Conservation (phyloP, 2,329 filamentous ascomycete genomes). For the Cytospora paraplurivora region DNA sequence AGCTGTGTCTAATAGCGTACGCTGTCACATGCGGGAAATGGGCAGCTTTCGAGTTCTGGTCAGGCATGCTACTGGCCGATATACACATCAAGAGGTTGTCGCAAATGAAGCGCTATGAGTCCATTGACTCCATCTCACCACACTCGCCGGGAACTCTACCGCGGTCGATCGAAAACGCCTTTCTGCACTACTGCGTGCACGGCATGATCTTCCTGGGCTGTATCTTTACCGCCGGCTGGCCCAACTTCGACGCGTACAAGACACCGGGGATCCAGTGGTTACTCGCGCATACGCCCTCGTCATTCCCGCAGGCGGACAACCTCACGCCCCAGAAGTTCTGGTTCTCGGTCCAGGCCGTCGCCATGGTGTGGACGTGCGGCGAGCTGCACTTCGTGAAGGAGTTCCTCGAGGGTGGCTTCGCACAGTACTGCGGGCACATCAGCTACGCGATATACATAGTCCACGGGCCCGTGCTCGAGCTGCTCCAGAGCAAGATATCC, state of each 20-base stretch:
- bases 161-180: conserved; percentile 23
- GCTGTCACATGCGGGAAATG: conserved; percentile 43
- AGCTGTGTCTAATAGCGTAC: conserved; percentile 41
- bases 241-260: conserved; percentile 39
- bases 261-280: conserved; percentile 40
- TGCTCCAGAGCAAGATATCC: conserved; percentile 38
- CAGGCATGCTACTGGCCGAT: conserved; percentile 50
- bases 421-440: conserved; percentile 59
- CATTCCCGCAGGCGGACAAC: conserved; percentile 38
- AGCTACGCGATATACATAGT: conserved; percentile 61
- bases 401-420: conserved; percentile 49
- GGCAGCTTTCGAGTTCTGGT: conserved; percentile 50
- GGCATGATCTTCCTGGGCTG: conserved; percentile 35
- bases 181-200: conserved; percentile 31
- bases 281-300: conserved; percentile 38
- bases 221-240: conserved; percentile 45
- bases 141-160: conserved; percentile 17
- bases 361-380: conserved; percentile 43
- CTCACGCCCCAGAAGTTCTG: conserved; percentile 42
- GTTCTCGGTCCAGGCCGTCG: conserved; percentile 40
- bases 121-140: conserved; percentile 2
- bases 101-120: conserved; percentile 29
- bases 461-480: conserved; percentile 54
- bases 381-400: conserved; percentile 39
- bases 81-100: conserved; percentile 42